These are phyloP conservation scores for Sclerotinia borealis DNA, from an alignment of 2,329 filamentous ascomycete species.

Conservation along the genomic window DNA sequence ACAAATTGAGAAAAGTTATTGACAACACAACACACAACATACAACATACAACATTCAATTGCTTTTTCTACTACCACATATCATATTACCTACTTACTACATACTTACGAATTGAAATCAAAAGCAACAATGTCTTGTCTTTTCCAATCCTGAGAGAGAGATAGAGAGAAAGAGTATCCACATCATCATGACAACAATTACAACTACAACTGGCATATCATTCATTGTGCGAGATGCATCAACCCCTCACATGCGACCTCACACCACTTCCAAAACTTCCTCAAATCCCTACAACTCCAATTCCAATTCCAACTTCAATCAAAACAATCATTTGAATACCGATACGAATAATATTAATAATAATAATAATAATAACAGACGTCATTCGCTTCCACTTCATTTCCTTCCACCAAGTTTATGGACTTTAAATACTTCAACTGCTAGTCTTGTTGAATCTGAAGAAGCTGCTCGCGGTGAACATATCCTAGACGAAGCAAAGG, in stretches of 20 bases:
- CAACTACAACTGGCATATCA: conserved; percentile 1
- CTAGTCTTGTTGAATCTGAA: conserved; percentile 31
- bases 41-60: background rate
- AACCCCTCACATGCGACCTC: conserved; percentile 11
- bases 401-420: conserved; percentile 30
- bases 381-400: conserved; percentile 31
- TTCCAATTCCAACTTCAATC: background rate
- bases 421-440: conserved; percentile 30
- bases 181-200: background rate
- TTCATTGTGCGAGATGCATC: conserved; percentile 4
- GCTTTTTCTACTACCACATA: background rate
- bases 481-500: conserved; percentile 47
- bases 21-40: background rate
- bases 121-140: background rate
- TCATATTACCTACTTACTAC: background rate
- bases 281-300: background rate
- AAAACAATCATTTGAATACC: background rate
- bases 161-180: background rate
- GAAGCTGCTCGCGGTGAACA: conserved; percentile 32
- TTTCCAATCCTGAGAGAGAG: background rate
- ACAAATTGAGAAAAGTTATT: background rate
- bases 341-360: background rate
- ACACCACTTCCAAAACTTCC: conserved; percentile 7
- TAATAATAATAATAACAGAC: conserved; percentile 11
- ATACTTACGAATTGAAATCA: background rate